phyloP scores from a whole-genome alignment of 1,139 yeast species.

The Debaryomyces nepalensis region DNA sequence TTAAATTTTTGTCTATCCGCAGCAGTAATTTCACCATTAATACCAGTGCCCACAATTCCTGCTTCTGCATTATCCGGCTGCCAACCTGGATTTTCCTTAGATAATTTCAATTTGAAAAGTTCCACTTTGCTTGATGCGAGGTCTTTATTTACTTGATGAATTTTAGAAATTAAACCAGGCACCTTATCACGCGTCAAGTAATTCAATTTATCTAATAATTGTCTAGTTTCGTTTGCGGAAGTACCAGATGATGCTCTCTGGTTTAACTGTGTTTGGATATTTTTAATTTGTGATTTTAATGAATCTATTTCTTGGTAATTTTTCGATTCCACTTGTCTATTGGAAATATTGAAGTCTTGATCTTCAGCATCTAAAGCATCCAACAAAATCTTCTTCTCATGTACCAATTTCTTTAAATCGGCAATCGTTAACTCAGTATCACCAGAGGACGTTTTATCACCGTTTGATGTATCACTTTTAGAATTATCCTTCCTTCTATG shows the following conservation, averaged over 20 bases:
- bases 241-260: slow-evolving; percentile 32
- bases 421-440: slow-evolving; percentile 44
- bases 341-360: slow-evolving; percentile 43
- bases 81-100: slow-evolving; percentile 66
- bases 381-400: slow-evolving; percentile 70
- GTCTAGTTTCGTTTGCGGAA: slow-evolving; percentile 43
- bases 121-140: slow-evolving; percentile 73
- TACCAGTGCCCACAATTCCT: slow-evolving; percentile 75
- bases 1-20: slow-evolving; percentile 78
- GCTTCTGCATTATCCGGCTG: slow-evolving; percentile 53
- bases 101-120: slow-evolving; percentile 56
- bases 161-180: slow-evolving; percentile 67
- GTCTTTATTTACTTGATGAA: slow-evolving; percentile 65
- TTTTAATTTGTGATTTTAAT: slow-evolving; percentile 63
- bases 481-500: slow-evolving; percentile 49
- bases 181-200: slow-evolving; percentile 63
- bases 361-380: slow-evolving; percentile 77
- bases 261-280: slow-evolving; percentile 54
- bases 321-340: slow-evolving; percentile 27
- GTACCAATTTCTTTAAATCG: slow-evolving; percentile 63
- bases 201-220: slow-evolving; percentile 55
- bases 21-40: slow-evolving; percentile 83
- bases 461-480: slow-evolving; percentile 14
- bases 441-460: slow-evolving; percentile 24
- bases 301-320: slow-evolving; percentile 59